These are phyloP conservation scores for Ambrosia trifida DNA, from an alignment of 129 eudicot genomes.

Conservation along the genomic window DNA sequence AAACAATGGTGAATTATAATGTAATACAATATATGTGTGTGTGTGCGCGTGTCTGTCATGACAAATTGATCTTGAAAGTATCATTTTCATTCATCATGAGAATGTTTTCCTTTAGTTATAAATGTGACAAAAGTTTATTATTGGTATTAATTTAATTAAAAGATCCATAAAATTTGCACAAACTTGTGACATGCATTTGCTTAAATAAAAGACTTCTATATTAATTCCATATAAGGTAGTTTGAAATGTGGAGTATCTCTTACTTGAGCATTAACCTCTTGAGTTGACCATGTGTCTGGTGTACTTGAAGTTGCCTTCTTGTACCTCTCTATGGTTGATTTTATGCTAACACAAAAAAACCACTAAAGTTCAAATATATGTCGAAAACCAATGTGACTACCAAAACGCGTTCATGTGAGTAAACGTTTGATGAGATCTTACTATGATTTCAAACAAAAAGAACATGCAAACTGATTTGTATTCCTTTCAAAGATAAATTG, in stretches of 20 bases:
- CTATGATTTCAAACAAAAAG: neutral
- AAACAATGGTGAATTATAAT: neutral
- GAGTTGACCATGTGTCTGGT: conserved; percentile 50
- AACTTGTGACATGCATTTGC: neutral
- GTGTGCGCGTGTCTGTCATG: neutral
- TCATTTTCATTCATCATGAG: neutral
- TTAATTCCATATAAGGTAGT: neutral
- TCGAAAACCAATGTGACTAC: neutral
- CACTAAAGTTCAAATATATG: neutral
- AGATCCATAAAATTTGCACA: neutral
- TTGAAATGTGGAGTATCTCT: conserved; percentile 5
- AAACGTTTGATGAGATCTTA: too few relatives aligned
- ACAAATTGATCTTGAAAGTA: neutral
- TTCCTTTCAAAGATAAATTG: neutral
- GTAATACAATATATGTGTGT: too few relatives aligned
- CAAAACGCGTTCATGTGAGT: neutral
- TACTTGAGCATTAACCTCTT: conserved; percentile 86
- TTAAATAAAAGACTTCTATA: neutral
- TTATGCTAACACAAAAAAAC: conserved; percentile 43
- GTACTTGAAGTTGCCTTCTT: conserved; percentile 67
- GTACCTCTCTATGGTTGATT: conserved; percentile 71
- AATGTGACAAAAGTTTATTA: too few relatives aligned
- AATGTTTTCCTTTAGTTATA: neutral
- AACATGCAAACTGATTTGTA: neutral
- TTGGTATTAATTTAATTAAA: neutral